Base-by-base conservation (phyloP, 148 eudicot genomes). In the Chenopodium album region DNA sequence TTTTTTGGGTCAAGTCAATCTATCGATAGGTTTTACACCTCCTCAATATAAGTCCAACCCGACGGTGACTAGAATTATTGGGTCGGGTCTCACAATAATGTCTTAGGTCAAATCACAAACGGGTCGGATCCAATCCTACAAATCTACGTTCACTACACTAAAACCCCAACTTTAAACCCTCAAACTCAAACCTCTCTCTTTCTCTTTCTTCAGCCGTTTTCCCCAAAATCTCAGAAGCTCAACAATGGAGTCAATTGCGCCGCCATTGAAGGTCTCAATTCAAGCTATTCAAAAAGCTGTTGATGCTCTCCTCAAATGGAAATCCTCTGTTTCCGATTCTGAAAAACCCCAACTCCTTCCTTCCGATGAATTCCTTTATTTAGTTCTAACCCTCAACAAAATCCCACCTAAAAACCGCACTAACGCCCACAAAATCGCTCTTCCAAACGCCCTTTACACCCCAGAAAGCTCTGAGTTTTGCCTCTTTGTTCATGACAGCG, bases 301-400 rank as follows among this genome's bases (percentile, higher is more conserved):
- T 0, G 73, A 47, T 6, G 92, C 92, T 1, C 87, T 93, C 4
- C 85, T 92, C 28, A 90, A 90, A 77, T 92, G 93, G 93, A 88
- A 86, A 71, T 59, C 79, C 46, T 2, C 54, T 5, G 73, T 78
- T 65, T 80, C 88, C 22, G 76, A 84, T 12, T 22, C 83, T 70
- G 63, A 85, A 78, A 90, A 88, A n/a, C 80, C 89, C 56, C 86
- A 90, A 50, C 85, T 90, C 7, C 37, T 90, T 0, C 59, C 82
- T 0, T 76, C 85, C 54, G 95, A 92, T 29, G 94, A 91, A 28
- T 92, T 86, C 84, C 28, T 94, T 32, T 94, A 92, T 88, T 88
- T 95, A 19, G 87, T 85, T 74, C 23, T 95, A 68, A 93, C 98
- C 77, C 89, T 93, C 3, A 89, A 89, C 28, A 90, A 91, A 81